phyloP scores from a whole-genome alignment of 129 eudicot genomes.

The Arctium lappa region DNA sequence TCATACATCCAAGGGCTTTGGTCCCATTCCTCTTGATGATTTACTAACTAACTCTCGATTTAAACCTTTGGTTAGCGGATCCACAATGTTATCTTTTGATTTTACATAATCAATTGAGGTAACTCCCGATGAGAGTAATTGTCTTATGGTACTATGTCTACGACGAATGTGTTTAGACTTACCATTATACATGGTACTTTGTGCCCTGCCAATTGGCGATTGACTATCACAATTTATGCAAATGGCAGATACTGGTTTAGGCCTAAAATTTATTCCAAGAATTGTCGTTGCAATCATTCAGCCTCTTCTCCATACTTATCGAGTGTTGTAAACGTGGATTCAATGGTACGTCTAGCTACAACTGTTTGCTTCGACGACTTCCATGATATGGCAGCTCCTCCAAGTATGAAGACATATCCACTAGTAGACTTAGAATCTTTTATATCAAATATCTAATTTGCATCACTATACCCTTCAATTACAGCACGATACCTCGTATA shows the following conservation, averaged over 20 bases:
- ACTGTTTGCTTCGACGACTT: neutral
- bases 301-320: neutral
- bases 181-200: too few relatives aligned
- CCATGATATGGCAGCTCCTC: neutral
- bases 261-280: neutral
- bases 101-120: neutral
- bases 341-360: neutral
- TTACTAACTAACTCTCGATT: neutral
- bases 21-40: neutral
- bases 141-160: neutral
- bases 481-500: too few relatives aligned
- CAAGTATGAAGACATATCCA: neutral
- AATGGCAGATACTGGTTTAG: neutral
- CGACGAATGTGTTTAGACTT: too few relatives aligned
- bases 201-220: neutral
- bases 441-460: too few relatives aligned
- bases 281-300: neutral
- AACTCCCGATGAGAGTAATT: neutral
- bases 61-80: neutral
- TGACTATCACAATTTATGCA: neutral
- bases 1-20: neutral
- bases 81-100: neutral
- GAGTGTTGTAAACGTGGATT: too few relatives aligned
- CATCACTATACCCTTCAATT: too few relatives aligned
- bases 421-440: neutral